These are phyloP conservation scores for Hypomyces perniciosus DNA, from an alignment of 2,329 filamentous ascomycete species.

Conservation along the genomic window DNA sequence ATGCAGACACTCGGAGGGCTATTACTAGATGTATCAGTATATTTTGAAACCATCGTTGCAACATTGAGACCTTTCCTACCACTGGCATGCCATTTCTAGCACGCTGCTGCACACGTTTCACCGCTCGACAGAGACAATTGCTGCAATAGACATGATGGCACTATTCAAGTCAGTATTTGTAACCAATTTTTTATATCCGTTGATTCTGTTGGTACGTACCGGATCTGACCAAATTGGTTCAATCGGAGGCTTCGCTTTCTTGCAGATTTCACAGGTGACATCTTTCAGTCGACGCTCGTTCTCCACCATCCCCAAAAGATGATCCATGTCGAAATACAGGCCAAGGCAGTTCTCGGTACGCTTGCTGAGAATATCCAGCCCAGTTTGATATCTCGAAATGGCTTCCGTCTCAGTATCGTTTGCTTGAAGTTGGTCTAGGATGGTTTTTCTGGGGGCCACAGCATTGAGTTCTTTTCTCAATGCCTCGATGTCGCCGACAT, in stretches of 20 bases:
- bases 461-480: background rate
- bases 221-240: background rate
- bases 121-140: slow-evolving; percentile 14
- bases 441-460: background rate
- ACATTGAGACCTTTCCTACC: background rate
- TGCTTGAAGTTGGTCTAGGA: slow-evolving; percentile 7
- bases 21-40: background rate
- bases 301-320: slow-evolving; percentile 10
- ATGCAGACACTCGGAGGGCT: background rate
- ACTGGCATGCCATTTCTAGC: background rate
- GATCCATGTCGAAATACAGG: slow-evolving; percentile 14
- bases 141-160: slow-evolving; percentile 30
- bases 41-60: background rate
- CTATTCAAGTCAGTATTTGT: slow-evolving; percentile 19
- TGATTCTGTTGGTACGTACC: slow-evolving; percentile 10
- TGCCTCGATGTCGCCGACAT: background rate
- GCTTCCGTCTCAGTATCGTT: background rate
- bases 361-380: slow-evolving; percentile 11
- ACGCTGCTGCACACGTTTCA: background rate
- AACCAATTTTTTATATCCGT: background rate
- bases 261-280: slow-evolving; percentile 13
- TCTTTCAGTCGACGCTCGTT: slow-evolving; percentile 10
- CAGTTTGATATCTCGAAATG: slow-evolving; percentile 11
- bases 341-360: slow-evolving; percentile 15
- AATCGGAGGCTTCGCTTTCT: accelerated